Evolutionary conservation across 768 basidiomycete species (phyloP).

Genomic region (Phylloporus arenicola): DNA sequence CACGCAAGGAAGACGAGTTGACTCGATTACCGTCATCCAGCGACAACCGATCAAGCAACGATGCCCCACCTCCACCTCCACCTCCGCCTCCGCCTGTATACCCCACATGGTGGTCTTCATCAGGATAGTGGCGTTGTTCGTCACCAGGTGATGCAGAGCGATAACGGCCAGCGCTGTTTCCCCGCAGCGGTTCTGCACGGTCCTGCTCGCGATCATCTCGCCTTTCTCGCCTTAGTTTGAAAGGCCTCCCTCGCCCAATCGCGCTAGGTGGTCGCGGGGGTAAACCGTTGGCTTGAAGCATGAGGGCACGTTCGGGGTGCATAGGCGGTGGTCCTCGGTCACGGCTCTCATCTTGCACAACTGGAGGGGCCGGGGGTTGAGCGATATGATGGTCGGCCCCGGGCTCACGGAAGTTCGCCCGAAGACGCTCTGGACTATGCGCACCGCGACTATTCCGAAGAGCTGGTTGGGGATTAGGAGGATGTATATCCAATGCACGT

Average conservation of each 20-base stretch:
- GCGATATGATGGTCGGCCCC: slow-evolving; percentile 1
- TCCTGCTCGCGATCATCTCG: slow-evolving; percentile 18
- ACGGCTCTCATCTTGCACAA: slow-evolving; percentile 5
- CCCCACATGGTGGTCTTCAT: slow-evolving; percentile 5
- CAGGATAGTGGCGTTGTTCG: slow-evolving; percentile 15
- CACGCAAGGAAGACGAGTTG: slow-evolving; percentile 28
- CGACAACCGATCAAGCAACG: slow-evolving; percentile 36
- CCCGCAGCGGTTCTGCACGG: slow-evolving; percentile 19
- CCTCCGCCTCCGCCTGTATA: not conserved
- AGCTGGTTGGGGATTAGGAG: slow-evolving; percentile 4
- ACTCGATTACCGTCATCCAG: slow-evolving; percentile 16
- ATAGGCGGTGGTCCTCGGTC: slow-evolving; percentile 16
- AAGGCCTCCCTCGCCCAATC: slow-evolving; percentile 11
- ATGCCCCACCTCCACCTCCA: slow-evolving; percentile 20
- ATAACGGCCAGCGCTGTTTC: not conserved
- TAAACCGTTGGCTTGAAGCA: slow-evolving; percentile 25
- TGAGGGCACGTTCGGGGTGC: slow-evolving; percentile 29
- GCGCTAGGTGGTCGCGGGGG: slow-evolving; percentile 25
- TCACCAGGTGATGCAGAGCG: slow-evolving; percentile 11
- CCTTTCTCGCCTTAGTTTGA: slow-evolving; percentile 18
- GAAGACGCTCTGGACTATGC: slow-evolving; percentile 7
- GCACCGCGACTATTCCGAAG: slow-evolving; percentile 8
- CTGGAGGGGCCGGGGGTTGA: slow-evolving; percentile 1
- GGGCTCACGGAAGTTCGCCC: slow-evolving; percentile 9
- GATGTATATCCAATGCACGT: slow-evolving; percentile 5